phyloP scores from a whole-genome alignment of 2,329 filamentous ascomycete genomes.

The Sarocladiaceae sp. region DNA sequence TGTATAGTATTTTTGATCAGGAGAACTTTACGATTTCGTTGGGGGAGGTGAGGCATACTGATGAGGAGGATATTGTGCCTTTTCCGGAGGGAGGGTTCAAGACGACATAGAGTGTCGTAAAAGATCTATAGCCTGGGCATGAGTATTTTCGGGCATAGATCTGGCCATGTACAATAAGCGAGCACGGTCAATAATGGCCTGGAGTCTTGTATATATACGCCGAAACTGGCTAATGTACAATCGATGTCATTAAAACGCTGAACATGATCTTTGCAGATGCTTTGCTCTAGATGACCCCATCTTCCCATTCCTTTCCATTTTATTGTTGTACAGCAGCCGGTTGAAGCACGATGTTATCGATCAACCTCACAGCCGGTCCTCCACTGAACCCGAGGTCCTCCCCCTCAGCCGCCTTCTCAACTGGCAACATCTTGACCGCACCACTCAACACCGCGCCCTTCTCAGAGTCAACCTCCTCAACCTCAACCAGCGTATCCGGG shows the following conservation, averaged over 20 bases:
- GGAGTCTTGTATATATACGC: no score
- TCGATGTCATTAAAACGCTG: conserved; percentile 15
- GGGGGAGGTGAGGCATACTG: not conserved
- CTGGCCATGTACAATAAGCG: no score
- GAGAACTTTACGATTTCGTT: not conserved
- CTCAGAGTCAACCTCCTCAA: conserved; percentile 63
- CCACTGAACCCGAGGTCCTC: conserved; percentile 73
- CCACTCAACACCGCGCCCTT: conserved; percentile 83
- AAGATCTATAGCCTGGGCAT: no score
- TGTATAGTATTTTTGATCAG: conserved; percentile 8
- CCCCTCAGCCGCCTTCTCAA: conserved; percentile 64
- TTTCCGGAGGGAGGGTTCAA: not conserved
- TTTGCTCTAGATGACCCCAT: conserved; percentile 8
- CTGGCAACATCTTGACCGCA: conserved; percentile 81
- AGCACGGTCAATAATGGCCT: no score
- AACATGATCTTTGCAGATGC: conserved; percentile 10
- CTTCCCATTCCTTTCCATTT: conserved; percentile 11
- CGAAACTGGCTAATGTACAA: no score
- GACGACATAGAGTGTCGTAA: no score
- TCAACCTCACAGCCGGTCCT: conserved; percentile 76
- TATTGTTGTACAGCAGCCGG: conserved; percentile 21
- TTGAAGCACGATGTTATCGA: conserved; percentile 83
- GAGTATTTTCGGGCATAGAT: no score
- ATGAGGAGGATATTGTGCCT: conserved; percentile 1
- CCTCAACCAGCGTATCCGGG: conserved; percentile 75